A percentile compares a stretch with the other conserved stretches of the same genome.
These are phyloP conservation scores for Zalaria obscura DNA, from an alignment of 2,329 filamentous ascomycete species.

Conservation along the genomic window DNA sequence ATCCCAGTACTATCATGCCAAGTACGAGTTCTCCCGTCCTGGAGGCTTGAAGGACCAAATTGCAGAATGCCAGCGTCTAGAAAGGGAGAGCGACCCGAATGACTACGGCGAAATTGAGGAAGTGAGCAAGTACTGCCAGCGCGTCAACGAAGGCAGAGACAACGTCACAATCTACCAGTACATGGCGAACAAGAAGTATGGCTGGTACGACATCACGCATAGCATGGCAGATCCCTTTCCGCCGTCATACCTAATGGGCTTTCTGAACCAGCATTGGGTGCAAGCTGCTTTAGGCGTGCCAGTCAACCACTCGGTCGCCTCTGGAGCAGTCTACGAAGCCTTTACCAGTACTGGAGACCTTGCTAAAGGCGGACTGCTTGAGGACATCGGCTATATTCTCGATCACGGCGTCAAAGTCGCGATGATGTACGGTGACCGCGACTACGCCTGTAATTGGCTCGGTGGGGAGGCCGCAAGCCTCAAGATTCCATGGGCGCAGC, in stretches of 20 bases:
- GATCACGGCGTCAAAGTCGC: slow-evolving; percentile 40
- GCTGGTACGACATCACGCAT: slow-evolving; percentile 43
- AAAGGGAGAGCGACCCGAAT: slow-evolving; percentile 34
- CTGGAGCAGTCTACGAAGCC: slow-evolving; percentile 26
- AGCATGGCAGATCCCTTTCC: slow-evolving; percentile 21
- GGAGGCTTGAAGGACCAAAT: slow-evolving; percentile 42
- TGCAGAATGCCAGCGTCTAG: slow-evolving; percentile 34
- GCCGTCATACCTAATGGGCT: slow-evolving; percentile 38
- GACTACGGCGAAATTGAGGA: slow-evolving; percentile 26
- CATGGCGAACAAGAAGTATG: slow-evolving; percentile 25
- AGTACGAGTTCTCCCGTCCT: slow-evolving; percentile 28
- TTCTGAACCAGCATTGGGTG: slow-evolving; percentile 42
- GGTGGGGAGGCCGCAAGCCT: slow-evolving; percentile 40
- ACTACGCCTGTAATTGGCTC: slow-evolving; percentile 44
- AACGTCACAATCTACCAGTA: slow-evolving; percentile 34
- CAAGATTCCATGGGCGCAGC: slow-evolving; percentile 30
- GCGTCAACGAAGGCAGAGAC: slow-evolving; percentile 23
- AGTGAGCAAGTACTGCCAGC: slow-evolving; percentile 14
- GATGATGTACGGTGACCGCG: slow-evolving; percentile 54
- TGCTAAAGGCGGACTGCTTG: slow-evolving; percentile 22
- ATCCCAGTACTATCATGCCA: slow-evolving; percentile 27
- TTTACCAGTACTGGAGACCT: slow-evolving; percentile 28
- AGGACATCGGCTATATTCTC: slow-evolving; percentile 27
- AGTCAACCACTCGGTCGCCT: slow-evolving; percentile 13
- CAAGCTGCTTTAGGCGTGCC: slow-evolving; percentile 45